Percentiles rank a stretch among this genome's conserved stretches.
These are phyloP conservation scores for Gypsophila paniculata DNA, from an alignment of 179 eudicot species.

Conservation along the genomic window DNA sequence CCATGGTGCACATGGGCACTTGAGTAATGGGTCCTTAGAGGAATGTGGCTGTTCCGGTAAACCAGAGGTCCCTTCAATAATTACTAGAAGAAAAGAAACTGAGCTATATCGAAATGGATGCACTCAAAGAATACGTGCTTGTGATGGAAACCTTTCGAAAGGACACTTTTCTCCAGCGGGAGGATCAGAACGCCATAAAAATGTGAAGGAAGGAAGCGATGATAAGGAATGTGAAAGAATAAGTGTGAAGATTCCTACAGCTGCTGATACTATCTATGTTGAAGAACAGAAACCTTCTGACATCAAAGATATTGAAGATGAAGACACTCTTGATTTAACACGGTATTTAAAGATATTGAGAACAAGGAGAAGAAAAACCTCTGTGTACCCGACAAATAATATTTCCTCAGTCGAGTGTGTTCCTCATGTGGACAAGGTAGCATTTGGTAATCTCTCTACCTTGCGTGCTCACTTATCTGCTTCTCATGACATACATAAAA, in stretches of 20 bases:
- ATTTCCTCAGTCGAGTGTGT: constrained; percentile 13
- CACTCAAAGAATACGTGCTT: constrained; percentile 82
- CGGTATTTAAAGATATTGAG: constrained; percentile 17
- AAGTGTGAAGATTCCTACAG: neutral
- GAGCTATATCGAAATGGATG: constrained; percentile 65
- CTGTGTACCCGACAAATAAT: constrained; percentile 16
- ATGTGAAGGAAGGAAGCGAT: constrained; percentile 26
- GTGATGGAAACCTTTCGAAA: constrained; percentile 49
- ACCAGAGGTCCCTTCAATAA: constrained; percentile 55
- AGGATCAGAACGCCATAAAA: constrained; percentile 24
- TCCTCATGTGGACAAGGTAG: constrained; percentile 18
- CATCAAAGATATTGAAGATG: constrained; percentile 15
- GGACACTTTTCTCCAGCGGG: constrained; percentile 40
- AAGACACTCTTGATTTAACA: constrained; percentile 15
- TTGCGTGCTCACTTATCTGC: constrained; percentile 17
- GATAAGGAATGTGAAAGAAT: constrained; percentile 23
- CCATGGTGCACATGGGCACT: constrained; percentile 12
- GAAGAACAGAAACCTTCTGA: constrained; percentile 13
- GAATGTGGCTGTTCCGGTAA: constrained; percentile 23
- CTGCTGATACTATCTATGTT: neutral
- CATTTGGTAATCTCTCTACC: constrained; percentile 22
- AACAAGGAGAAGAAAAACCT: constrained; percentile 34
- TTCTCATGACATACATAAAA: constrained; percentile 18
- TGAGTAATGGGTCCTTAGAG: neutral
- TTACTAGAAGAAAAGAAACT: constrained; percentile 53